Percentiles rank a stretch among this genome's conserved stretches.
phyloP scores from a whole-genome alignment of 129 eudicot species.

The Pseudognaphalium luteoalbum region DNA sequence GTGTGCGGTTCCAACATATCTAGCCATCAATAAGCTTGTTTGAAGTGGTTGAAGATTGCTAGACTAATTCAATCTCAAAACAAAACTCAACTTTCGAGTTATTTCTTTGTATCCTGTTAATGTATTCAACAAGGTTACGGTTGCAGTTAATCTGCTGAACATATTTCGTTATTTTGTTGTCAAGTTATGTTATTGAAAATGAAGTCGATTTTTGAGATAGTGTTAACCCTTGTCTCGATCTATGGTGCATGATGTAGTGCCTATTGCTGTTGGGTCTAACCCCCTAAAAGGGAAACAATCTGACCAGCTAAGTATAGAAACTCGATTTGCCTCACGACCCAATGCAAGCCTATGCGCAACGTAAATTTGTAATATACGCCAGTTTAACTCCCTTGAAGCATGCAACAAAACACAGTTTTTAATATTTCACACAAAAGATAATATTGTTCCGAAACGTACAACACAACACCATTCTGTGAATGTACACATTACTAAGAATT shows the following conservation, averaged over 20 bases:
- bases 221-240: not conserved
- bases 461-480: not conserved
- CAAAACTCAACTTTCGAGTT: not conserved
- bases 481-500: not conserved
- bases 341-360: not conserved
- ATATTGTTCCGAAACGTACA: not conserved
- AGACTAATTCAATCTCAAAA: not conserved
- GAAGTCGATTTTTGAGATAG: not conserved
- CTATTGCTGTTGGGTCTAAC: too few relatives aligned
- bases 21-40: conserved; percentile 13
- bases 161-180: not conserved
- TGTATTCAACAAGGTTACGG: not conserved
- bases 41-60: not conserved
- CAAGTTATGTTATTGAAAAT: not conserved
- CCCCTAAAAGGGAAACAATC: not conserved
- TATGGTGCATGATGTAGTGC: too few relatives aligned
- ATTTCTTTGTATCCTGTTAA: conserved; percentile 15
- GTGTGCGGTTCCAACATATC: not conserved
- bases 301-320: not conserved
- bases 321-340: not conserved
- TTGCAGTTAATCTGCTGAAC: not conserved
- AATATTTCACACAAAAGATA: not conserved
- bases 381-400: too few relatives aligned
- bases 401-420: not conserved
- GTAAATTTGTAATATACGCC: too few relatives aligned